Base-by-base conservation (phyloP, 148 eudicot species). In the Simmondsia chinensis region DNA sequence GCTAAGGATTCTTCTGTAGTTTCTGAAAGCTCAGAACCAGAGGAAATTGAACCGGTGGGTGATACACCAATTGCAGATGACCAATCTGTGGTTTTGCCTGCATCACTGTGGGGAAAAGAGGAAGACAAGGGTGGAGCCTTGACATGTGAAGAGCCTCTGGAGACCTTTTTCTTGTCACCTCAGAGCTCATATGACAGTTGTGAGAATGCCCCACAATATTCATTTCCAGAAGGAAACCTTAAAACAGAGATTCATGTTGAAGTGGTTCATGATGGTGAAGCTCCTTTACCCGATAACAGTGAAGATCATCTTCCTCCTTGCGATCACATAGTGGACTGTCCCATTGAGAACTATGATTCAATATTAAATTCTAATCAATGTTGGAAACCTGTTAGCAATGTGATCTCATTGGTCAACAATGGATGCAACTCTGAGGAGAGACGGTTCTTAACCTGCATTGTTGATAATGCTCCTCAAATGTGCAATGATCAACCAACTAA, bases 101-200 rank as follows among this genome's bases (percentile, higher is more conserved):
- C 14, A 25, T 48, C 56, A 45, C 71, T 64, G 27, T 19, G 24
- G n/a, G 40, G 27, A 6, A 33, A 20, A 21, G 56, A 45, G 29
- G 59, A 56, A 43, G 37, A 37, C 22, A 59, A 41, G 39, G 20
- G 23, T 18, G 56, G 39, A 24, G 9, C 45, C 19, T 27, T 39
- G 56, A 22, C 35, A 14, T 57, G 44, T 47, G 64, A 67, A 23
- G 66, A 53, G 33, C 54, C 62, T 49, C 62, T 39, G 19, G 63
- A 59, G 40, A 36, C 49, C 35, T 18, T 21, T 24, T 50, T 46
- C 30, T 21, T 37, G 32, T 38, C 19, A 22, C 31, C 39, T 61
- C 57, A 57, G 29, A 35, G 32, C 57, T 38, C 60, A n/a, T n/a
- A n/a, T 50, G 62, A 53, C 46, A 5, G 41, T 33, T 46, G 37